Percentiles rank a stretch among this genome's conserved stretches.
Evolutionary conservation across 805 yeast genomes (phyloP).

Genomic region (Wickerhamomyces silvicola): DNA sequence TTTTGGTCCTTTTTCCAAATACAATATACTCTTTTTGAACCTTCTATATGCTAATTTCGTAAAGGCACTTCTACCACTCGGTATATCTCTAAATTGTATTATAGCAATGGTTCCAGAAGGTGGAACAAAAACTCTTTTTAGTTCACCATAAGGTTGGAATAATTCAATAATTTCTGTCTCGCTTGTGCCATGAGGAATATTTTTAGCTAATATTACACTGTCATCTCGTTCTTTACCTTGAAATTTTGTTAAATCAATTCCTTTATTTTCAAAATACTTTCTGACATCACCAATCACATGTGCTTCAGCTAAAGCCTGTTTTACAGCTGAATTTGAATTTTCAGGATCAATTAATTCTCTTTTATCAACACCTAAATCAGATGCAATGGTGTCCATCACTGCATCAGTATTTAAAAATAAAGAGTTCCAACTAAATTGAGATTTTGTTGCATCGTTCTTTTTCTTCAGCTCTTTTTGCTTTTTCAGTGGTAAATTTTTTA

Average conservation of each 20-base stretch:
- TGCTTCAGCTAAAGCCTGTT: slow-evolving; percentile 96
- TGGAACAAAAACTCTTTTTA: slow-evolving; percentile 82
- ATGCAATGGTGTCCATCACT: slow-evolving; percentile 83
- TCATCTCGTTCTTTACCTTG: slow-evolving; percentile 67
- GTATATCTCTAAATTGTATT: slow-evolving; percentile 76
- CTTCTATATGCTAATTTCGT: slow-evolving; percentile 81
- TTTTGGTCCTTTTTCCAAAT: slow-evolving; percentile 91
- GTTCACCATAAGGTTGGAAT: slow-evolving; percentile 72
- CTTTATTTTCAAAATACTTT: slow-evolving; percentile 75
- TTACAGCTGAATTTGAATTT: slow-evolving; percentile 82
- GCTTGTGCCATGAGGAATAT: slow-evolving; percentile 85
- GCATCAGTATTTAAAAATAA: slow-evolving; percentile 88
- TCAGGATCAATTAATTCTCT: slow-evolving; percentile 84
- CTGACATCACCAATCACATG: slow-evolving; percentile 90
- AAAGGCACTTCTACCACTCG: slow-evolving; percentile 86
- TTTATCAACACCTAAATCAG: slow-evolving; percentile 75
- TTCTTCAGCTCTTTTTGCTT: slow-evolving; percentile 82
- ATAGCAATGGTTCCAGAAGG: slow-evolving; percentile 96
- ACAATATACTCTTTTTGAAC: slow-evolving; percentile 79
- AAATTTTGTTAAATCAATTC: slow-evolving; percentile 77
- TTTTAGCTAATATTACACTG: slow-evolving; percentile 73
- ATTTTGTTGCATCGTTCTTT: slow-evolving; percentile 77
- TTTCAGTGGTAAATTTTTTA: slow-evolving; percentile 86
- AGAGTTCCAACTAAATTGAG: slow-evolving; percentile 93
- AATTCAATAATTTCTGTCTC: slow-evolving; percentile 74